Conservation (phyloP, 805 yeast species). For the Cyberlindnera sargentensis region DNA sequence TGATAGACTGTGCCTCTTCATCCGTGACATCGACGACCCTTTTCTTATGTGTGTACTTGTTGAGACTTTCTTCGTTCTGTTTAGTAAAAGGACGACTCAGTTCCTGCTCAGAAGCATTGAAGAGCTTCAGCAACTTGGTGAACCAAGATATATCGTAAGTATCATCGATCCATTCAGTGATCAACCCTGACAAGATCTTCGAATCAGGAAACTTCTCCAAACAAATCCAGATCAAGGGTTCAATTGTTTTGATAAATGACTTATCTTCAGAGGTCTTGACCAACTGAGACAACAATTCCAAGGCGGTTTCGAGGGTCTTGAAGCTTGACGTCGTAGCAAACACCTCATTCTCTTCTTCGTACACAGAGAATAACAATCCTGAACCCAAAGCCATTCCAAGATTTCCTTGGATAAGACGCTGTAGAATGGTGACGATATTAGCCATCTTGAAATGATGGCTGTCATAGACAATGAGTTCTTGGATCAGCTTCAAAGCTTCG, state of each 20-base stretch:
- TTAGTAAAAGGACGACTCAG: constrained; percentile 35
- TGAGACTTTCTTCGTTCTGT: constrained; percentile 35
- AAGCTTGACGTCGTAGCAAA: constrained; percentile 40
- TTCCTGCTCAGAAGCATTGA: constrained; percentile 36
- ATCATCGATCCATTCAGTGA: constrained; percentile 56
- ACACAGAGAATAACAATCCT: constrained; percentile 28
- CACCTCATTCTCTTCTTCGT: constrained; percentile 33
- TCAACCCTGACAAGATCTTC: constrained; percentile 35
- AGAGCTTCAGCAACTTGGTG: constrained; percentile 42
- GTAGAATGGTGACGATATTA: constrained; percentile 26
- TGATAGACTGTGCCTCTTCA: constrained; percentile 42
- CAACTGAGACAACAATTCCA: constrained; percentile 52
- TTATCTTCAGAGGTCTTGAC: constrained; percentile 45
- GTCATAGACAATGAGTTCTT: constrained; percentile 43
- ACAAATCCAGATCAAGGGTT: constrained; percentile 54
- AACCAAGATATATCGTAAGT: constrained; percentile 51
- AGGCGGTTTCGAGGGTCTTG: constrained; percentile 36
- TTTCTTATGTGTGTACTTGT: constrained; percentile 27
- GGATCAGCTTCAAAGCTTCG: constrained; percentile 36
- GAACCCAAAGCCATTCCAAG: constrained; percentile 22
- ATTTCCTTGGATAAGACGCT: constrained; percentile 27
- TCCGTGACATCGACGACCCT: constrained; percentile 32
- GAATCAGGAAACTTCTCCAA: constrained; percentile 41
- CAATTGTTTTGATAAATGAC: constrained; percentile 38
- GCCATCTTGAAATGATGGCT: constrained; percentile 26